A percentile compares a stretch with the other conserved stretches of the same genome.
phyloP scores from a whole-genome alignment of 805 yeast genomes.

The Ogataea naganishii region DNA sequence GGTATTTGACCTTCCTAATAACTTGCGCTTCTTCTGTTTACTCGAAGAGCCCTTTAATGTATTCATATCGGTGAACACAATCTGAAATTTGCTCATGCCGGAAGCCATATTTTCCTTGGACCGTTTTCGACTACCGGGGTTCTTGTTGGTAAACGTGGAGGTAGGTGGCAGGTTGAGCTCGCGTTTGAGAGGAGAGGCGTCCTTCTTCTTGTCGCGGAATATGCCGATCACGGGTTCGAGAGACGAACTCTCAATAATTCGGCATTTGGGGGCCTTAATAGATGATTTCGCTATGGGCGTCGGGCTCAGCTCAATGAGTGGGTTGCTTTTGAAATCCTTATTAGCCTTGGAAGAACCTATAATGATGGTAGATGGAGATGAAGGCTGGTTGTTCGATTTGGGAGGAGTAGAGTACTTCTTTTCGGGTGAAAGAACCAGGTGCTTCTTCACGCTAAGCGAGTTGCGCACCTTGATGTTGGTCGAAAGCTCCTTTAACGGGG shows the following conservation, averaged over 20 bases:
- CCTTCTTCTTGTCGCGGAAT: conserved; percentile 13
- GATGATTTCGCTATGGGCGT: conserved; percentile 24
- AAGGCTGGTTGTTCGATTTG: conserved; percentile 10
- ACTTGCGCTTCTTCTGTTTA: conserved; percentile 7
- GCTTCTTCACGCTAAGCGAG: too few species aligned
- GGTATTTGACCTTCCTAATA: conserved; percentile 10
- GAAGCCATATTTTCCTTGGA: conserved; percentile 22
- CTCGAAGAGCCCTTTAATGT: conserved; percentile 13
- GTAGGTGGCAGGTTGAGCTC: neutral
- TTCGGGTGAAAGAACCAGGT: too few species aligned
- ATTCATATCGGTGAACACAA: conserved; percentile 34
- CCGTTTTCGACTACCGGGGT: conserved; percentile 5
- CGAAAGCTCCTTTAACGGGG: conserved; percentile 13
- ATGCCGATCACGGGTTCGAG: conserved; percentile 25
- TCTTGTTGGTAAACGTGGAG: neutral
- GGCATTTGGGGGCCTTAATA: conserved; percentile 17
- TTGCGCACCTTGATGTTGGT: too few species aligned
- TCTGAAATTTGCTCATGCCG: conserved; percentile 37
- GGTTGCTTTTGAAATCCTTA: too few species aligned
- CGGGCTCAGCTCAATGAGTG: conserved; percentile 21
- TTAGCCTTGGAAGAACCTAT: conserved; percentile 17
- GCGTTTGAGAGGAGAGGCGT: too few species aligned
- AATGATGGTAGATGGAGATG: conserved; percentile 27
- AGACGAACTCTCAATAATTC: conserved; percentile 17
- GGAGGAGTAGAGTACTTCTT: conserved; percentile 4